Base-by-base conservation (phyloP, 306 rosid genomes). In the Quercus parvula region DNA sequence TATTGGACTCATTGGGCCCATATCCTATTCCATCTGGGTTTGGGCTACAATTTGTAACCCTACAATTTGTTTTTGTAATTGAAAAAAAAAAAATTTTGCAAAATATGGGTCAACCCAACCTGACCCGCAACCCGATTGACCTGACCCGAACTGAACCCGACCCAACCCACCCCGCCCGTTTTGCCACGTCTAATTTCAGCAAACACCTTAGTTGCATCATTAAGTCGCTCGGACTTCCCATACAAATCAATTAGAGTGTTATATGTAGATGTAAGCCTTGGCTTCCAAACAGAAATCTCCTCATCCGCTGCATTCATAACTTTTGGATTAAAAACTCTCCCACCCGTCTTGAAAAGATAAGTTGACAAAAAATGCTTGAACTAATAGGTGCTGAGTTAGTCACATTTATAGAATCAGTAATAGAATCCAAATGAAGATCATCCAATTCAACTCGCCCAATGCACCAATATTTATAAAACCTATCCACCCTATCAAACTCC, bases 291-390 rank as follows among this genome's bases (percentile, higher is more conserved):
- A 57, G 59, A 61, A 72, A 38, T 83, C 76, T 81, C 92, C 9
- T 49, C 19, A 24, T 71, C 81, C 52, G 25, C 30, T 1, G 84
- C 80, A 20, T 17, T 2, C 66, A 24, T 52, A 66, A 3, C 3
- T 70, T 81, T 81, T 30, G 87, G 82, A 55, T 52, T 76, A 22
- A 81, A 82, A 68, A 51, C 77, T 79, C 97, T 90, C 68, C 86
- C 86, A 77, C 97, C 95, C 5, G 83, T 88, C 95, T 86, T 92
- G 87, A 94, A 94, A 44, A 94, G 93, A 88, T 94, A 94, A 31
- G 95, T 92, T 49, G 94, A 91, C 82, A 94, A 86, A 69, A 90
- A 92, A 74, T 95, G 97, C 89, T 89, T 90, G 62, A 91, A 87
- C 89, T 83, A 80, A 89, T 76, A n/a, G 91, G 86, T 33, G 79